phyloP scores from a whole-genome alignment of 2,329 filamentous ascomycete species.

The Claviceps digitariae region DNA sequence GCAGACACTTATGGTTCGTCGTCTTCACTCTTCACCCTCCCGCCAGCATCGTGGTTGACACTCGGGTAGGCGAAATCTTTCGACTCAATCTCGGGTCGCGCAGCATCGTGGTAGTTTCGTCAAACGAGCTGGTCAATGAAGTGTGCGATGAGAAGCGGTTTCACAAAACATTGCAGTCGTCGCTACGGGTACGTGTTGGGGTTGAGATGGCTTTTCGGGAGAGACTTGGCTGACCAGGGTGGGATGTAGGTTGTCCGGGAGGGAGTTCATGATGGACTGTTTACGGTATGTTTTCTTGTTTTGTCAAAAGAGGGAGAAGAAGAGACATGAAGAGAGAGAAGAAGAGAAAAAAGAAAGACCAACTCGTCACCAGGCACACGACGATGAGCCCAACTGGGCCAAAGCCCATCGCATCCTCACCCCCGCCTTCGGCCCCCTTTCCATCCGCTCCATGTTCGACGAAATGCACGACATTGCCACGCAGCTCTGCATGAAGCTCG shows the following conservation, averaged over 20 bases:
- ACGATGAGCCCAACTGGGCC: constrained; percentile 48
- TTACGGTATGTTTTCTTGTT: constrained; percentile 42
- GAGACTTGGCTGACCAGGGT: no score
- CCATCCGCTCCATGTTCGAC: constrained; percentile 55
- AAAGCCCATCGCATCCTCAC: constrained; percentile 52
- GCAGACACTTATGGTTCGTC: constrained; percentile 51
- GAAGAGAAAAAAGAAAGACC: constrained; percentile 6
- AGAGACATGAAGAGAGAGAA: no score
- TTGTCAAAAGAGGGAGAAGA: no score
- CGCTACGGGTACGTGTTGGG: constrained; percentile 24
- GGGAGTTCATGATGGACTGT: constrained; percentile 50
- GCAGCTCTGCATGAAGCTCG: constrained; percentile 56
- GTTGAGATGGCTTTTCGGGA: not conserved
- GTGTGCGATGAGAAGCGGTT: constrained; percentile 55
- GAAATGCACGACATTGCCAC: constrained; percentile 56
- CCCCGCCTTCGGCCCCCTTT: constrained; percentile 56
- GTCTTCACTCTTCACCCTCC: not conserved
- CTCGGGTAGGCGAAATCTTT: constrained; percentile 48
- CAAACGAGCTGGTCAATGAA: constrained; percentile 45
- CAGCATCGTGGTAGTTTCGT: constrained; percentile 36
- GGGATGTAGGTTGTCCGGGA: constrained; percentile 43
- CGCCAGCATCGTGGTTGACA: no score
- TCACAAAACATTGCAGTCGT: constrained; percentile 38
- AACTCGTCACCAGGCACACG: constrained; percentile 22
- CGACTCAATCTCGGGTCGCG: constrained; percentile 36